Evolutionary conservation across 179 eudicot species (phyloP).

Genomic region (Beta macrorhiza): DNA sequence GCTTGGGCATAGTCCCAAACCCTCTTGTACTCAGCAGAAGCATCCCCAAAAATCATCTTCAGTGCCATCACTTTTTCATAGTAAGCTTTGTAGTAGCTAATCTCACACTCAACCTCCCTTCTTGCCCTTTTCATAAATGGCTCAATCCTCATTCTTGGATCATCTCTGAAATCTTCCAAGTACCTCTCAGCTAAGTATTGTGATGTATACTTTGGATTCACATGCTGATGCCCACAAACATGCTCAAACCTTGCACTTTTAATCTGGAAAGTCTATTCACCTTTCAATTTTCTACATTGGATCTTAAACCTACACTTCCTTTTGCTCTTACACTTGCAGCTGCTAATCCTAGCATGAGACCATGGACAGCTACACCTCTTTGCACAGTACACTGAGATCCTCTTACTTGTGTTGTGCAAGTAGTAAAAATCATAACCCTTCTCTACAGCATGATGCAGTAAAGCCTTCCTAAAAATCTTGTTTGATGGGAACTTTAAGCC

Average conservation of each 20-base stretch:
- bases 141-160: background rate
- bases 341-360: background rate
- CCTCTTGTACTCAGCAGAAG: background rate
- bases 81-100: background rate
- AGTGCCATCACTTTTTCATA: background rate
- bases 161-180: background rate
- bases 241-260: background rate
- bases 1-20: slow-evolving; percentile 5
- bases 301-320: background rate
- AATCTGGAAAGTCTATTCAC: background rate
- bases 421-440: slow-evolving; percentile 3
- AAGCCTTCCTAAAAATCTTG: background rate
- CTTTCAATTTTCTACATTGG: background rate
- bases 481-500: background rate
- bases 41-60: background rate
- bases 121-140: background rate
- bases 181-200: slow-evolving; percentile 5
- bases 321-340: background rate
- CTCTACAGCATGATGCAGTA: background rate
- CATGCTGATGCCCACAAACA: background rate
- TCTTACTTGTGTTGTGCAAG: background rate
- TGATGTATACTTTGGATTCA: background rate
- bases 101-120: background rate
- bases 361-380: background rate
- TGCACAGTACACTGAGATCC: background rate